Conservation (phyloP, 2,329 filamentous ascomycete genomes). For the Pseudocercospora pini-densiflorae region DNA sequence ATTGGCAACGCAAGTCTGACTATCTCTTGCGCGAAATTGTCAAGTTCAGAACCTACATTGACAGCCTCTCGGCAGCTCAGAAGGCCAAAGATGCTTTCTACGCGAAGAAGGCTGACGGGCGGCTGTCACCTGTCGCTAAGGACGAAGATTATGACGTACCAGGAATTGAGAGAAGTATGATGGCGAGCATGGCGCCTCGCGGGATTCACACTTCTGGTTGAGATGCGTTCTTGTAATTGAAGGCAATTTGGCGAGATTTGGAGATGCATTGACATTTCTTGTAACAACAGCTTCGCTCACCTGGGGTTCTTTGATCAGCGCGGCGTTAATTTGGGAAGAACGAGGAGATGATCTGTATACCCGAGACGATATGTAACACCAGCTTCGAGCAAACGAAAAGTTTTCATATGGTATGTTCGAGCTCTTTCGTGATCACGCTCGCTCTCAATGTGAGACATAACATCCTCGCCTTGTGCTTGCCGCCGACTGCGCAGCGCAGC, state of each 20-base stretch:
- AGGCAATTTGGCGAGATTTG: conserved; percentile 4
- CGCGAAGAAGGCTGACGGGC: conserved; percentile 30
- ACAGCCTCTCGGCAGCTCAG: conserved; percentile 75
- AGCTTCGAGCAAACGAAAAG: conserved; percentile 8
- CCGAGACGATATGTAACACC: conserved; percentile 2
- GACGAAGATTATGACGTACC: conserved; percentile 22
- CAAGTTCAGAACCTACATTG: conserved; percentile 95
- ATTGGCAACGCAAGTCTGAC: conserved; percentile 95
- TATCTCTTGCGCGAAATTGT: conserved; percentile 93
- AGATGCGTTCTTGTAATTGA: conserved; percentile 6
- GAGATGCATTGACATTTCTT: conserved; percentile 5
- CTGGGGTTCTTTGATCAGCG: conserved; percentile 4
- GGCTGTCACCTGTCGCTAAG: conserved; percentile 27
- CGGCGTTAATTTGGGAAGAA: conserved; percentile 4
- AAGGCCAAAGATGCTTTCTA: conserved; percentile 69
- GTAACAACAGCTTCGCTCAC: conserved; percentile 8
- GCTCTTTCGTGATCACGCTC: not conserved
- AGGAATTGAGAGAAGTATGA: conserved; percentile 21
- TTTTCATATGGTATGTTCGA: not conserved
- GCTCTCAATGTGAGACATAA: not conserved
- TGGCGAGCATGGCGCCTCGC: conserved; percentile 18
- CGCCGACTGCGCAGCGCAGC: not conserved
- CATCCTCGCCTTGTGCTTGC: not conserved
- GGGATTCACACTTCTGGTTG: conserved; percentile 32
- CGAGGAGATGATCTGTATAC: conserved; percentile 13